These are phyloP conservation scores for Rhododendron griersonianum DNA, from an alignment of 148 eudicot genomes.

Conservation along the genomic window DNA sequence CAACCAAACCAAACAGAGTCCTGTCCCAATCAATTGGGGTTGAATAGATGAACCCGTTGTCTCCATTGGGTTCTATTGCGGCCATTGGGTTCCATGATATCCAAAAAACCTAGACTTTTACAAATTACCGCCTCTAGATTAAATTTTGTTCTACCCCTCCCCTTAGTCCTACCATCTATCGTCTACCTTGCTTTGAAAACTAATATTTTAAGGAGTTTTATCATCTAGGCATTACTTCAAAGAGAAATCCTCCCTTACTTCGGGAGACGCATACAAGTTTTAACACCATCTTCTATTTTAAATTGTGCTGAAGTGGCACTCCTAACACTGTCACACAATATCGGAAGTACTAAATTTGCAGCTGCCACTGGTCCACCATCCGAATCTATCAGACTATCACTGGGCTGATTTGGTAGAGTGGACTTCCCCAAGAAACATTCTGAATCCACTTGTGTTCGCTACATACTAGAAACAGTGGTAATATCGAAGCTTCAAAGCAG, in stretches of 20 bases:
- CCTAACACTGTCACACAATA: not conserved
- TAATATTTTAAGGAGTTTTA: not conserved
- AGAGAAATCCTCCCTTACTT: not conserved
- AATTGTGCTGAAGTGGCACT: not conserved
- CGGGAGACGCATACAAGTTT: not conserved
- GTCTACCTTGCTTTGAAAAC: not conserved
- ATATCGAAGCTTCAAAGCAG: not conserved
- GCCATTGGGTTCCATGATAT: not conserved
- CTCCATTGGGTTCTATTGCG: not conserved
- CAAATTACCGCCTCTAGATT: not conserved
- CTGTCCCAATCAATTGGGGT: not conserved
- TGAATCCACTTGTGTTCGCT: not conserved
- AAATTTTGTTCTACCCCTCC: not conserved
- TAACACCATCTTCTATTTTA: not conserved
- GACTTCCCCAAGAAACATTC: not conserved
- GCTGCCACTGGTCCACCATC: not conserved
- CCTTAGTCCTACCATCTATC: not conserved
- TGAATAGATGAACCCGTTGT: not conserved
- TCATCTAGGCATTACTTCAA: not conserved
- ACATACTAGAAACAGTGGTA: not conserved
- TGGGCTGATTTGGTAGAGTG: not conserved
- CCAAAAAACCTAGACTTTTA: not conserved
- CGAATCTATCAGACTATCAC: not conserved
- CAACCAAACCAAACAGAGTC: not conserved
- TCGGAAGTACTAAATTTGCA: not conserved